Base-by-base conservation (phyloP, 257 asterid genomes). In the Verbascum thapsus region DNA sequence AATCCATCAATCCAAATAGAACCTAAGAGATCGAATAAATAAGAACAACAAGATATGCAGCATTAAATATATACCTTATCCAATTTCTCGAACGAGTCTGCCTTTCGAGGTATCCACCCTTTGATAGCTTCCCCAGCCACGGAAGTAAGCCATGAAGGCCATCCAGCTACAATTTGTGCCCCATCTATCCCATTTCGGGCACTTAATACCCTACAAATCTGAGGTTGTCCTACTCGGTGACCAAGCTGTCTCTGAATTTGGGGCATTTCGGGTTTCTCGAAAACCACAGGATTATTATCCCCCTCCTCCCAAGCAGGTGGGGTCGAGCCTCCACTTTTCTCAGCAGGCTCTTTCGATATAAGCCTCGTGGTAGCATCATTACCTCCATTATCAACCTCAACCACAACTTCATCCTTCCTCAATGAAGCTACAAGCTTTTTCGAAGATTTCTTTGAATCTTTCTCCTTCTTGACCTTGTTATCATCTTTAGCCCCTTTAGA, bases 91-190 rank as follows among this genome's bases (percentile, higher is more conserved):
- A 87, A 90, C 0, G 97, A 83, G n/a, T 90, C 97, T 17, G 87
- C 95, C 64, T 80, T 84, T 61, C 96, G 78, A 68, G 97, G 97
- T 65, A 87, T 52, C 97, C 97, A 89, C 51, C 97, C 97, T 78
- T 87, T 89, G 73, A 90, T 81, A 39, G 97, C 97, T 77, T 90
- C 97, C 61, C 97, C 95, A 37, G 97, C 97, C 57, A 78, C 94
- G 7, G 90, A 82, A 59, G 89, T 80, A 55, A 90, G 69, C 95
- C 97, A 90, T 0, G 91, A 73, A 5, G 97, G 97, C 97, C 97
- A 90, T 53, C 97, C 97, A 18, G 96, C 95, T 54, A 76, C 88
- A 41, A 77, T 79, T 70, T 90, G 97, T n/a, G 95, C 83, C 19
- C 84, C 95, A 37, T 90, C 97, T 47, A 83, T 78, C 40, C 96